Percentiles rank a stretch among this genome's conserved stretches.
Conservation (phyloP, 2,329 filamentous ascomycete genomes). For the Phoma sp. region DNA sequence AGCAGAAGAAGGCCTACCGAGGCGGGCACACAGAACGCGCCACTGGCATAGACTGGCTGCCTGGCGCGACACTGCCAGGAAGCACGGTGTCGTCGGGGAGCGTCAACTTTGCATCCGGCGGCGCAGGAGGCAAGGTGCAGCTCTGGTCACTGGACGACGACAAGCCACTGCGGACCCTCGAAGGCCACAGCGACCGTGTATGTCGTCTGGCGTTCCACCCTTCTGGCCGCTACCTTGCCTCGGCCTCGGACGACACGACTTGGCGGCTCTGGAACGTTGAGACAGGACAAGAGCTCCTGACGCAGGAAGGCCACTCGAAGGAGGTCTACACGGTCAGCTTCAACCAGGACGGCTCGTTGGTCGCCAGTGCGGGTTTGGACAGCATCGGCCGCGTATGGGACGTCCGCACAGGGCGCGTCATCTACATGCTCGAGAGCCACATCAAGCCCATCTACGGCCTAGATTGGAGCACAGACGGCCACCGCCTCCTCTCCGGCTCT, state of each 20-base stretch:
- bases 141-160: slow-evolving; percentile 90
- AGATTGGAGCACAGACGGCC: slow-evolving; percentile 90
- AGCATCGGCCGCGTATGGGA: slow-evolving; percentile 97
- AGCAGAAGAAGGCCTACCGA: slow-evolving; percentile 75
- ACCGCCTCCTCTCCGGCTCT: slow-evolving; percentile 90
- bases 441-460: slow-evolving; percentile 93
- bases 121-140: slow-evolving; percentile 84
- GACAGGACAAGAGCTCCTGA: slow-evolving; percentile 79
- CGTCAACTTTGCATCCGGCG: slow-evolving; percentile 88
- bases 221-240: slow-evolving; percentile 86
- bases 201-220: slow-evolving; percentile 95
- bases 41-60: slow-evolving; percentile 89
- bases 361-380: slow-evolving; percentile 92
- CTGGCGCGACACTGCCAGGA: slow-evolving; percentile 75
- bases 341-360: slow-evolving; percentile 86
- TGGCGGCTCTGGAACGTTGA: slow-evolving; percentile 97
- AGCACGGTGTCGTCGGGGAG: slow-evolving; percentile 73
- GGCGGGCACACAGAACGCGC: slow-evolving; percentile 86
- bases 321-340: slow-evolving; percentile 92
- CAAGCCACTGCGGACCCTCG: slow-evolving; percentile 80
- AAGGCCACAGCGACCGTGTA: slow-evolving; percentile 85
- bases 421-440: slow-evolving; percentile 93
- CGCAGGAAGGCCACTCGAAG: slow-evolving; percentile 93
- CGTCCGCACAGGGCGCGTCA: slow-evolving; percentile 85
- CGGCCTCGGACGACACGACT: slow-evolving; percentile 93